Percentiles rank a stretch among this genome's conserved stretches.
Evolutionary conservation across 495 filamentous ascomycete genomes (phyloP).

Genomic region (Choiromyces venosus): DNA sequence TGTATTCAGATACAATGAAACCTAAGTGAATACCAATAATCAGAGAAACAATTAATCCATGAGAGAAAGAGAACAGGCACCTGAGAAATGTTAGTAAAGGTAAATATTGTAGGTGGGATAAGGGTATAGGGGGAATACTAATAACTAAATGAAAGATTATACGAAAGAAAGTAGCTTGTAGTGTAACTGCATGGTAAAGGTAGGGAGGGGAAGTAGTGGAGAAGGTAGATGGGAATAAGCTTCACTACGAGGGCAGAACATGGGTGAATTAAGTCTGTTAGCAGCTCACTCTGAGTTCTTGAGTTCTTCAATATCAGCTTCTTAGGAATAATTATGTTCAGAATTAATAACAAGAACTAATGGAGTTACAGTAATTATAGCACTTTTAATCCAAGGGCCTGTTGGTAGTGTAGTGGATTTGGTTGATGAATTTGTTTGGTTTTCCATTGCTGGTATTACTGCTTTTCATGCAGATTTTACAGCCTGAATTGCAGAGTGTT

Average conservation of each 20-base stretch:
- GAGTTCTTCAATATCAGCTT: neutral
- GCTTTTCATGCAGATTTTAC: no score
- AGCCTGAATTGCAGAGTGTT: no score
- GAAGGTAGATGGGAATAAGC: neutral
- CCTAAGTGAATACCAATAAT: neutral
- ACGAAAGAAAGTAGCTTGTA: neutral
- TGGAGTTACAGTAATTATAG: neutral
- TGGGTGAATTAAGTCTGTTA: neutral
- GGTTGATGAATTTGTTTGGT: no score
- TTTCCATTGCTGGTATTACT: no score
- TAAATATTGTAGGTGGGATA: neutral
- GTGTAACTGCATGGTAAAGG: neutral
- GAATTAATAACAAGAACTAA: neutral
- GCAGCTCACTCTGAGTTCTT: neutral
- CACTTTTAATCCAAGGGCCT: neutral
- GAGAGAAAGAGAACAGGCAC: neutral
- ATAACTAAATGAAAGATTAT: neutral
- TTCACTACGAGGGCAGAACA: neutral
- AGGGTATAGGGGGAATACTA: neutral
- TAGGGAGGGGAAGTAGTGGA: neutral
- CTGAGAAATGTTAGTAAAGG: neutral
- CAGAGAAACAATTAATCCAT: neutral
- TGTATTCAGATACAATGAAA: neutral
- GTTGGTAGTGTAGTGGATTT: no score
- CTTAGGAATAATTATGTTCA: neutral